Conservation (phyloP, 768 basidiomycete species). For the Amanita rimosa region DNA sequence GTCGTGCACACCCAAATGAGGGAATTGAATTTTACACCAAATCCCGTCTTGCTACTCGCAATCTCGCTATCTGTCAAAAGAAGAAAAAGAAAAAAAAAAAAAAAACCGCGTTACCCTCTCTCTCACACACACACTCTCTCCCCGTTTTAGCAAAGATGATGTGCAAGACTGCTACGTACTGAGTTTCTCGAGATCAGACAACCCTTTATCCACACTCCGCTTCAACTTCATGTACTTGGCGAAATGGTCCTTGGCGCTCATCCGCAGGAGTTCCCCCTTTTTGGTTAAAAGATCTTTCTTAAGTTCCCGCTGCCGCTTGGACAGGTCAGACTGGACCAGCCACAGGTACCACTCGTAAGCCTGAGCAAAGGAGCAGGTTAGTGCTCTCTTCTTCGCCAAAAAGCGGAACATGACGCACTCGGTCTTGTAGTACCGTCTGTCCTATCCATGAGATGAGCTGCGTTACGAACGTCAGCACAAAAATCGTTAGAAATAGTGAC, state of each 20-base stretch:
- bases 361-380: conserved; percentile 25
- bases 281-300: conserved; percentile 71
- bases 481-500: conserved; percentile 76
- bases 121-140: no score
- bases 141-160: not conserved
- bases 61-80: conserved; percentile 51
- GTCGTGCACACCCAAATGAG: conserved; percentile 80
- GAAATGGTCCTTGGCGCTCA: conserved; percentile 95
- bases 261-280: conserved; percentile 79
- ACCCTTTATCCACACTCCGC: conserved; percentile 83
- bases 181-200: conserved; percentile 83
- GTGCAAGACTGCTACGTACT: conserved; percentile 42
- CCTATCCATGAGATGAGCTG: conserved; percentile 87
- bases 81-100: no score
- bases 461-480: conserved; percentile 70
- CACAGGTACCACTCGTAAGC: conserved; percentile 62
- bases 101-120: no score
- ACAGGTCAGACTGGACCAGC: conserved; percentile 45
- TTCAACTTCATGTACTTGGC: conserved; percentile 96
- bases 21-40: conserved; percentile 61
- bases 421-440: conserved; percentile 68
- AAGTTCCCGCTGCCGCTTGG: conserved; percentile 53
- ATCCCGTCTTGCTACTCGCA: conserved; percentile 44
- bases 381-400: not conserved
- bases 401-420: conserved; percentile 39